Conservation (phyloP, 2,329 filamentous ascomycete genomes). For the Nemania diffusa region DNA sequence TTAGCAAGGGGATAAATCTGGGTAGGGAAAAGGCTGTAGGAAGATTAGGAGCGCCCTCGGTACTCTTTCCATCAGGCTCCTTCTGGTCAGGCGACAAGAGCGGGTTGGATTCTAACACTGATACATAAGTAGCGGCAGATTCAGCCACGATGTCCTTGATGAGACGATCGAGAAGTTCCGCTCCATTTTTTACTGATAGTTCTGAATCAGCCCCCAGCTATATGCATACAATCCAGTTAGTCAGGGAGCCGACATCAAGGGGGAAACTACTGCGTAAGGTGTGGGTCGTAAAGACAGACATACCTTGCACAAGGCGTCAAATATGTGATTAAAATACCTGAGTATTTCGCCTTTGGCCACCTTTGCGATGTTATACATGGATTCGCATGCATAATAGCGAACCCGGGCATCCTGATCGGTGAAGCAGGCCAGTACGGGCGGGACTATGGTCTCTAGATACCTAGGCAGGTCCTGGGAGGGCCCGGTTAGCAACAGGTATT, state of each 20-base stretch:
- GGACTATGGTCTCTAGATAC: slow-evolving; percentile 93
- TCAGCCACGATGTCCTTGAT: slow-evolving; percentile 97
- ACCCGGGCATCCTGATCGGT: slow-evolving; percentile 97
- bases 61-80: slow-evolving; percentile 53
- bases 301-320: slow-evolving; percentile 96
- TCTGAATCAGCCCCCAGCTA: slow-evolving; percentile 96
- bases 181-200: slow-evolving; percentile 96
- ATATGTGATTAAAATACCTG: slow-evolving; percentile 98
- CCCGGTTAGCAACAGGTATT: slow-evolving; percentile 35
- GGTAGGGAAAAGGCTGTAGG: slow-evolving; percentile 92
- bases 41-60: slow-evolving; percentile 56
- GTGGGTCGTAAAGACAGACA: background rate
- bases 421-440: slow-evolving; percentile 96
- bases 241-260: slow-evolving; percentile 1
- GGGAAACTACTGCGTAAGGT: background rate
- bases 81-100: slow-evolving; percentile 61
- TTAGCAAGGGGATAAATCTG: slow-evolving; percentile 90
- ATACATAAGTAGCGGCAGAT: slow-evolving; percentile 93
- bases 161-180: slow-evolving; percentile 91
- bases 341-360: slow-evolving; percentile 98
- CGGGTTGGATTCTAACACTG: slow-evolving; percentile 72
- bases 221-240: slow-evolving; percentile 15
- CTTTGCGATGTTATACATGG: slow-evolving; percentile 99
- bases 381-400: slow-evolving; percentile 97
- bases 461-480: slow-evolving; percentile 80